phyloP scores from a whole-genome alignment of 768 basidiomycete genomes.

The Boletus subparvulus region DNA sequence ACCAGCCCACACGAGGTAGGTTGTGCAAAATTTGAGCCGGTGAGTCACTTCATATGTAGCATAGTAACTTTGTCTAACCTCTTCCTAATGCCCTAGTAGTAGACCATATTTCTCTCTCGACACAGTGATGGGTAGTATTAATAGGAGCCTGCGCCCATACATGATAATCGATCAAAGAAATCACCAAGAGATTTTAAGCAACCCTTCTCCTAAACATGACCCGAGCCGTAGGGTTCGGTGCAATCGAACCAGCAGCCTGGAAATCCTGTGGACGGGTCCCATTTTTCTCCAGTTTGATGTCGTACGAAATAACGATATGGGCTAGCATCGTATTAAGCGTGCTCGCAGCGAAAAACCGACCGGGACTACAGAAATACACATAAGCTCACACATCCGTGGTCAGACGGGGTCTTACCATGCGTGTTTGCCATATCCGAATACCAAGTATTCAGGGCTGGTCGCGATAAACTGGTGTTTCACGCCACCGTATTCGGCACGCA shows the following conservation, averaged over 20 bases:
- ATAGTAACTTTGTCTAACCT: too few species aligned
- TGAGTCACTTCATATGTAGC: too few species aligned
- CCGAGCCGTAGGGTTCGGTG: slow-evolving; percentile 5
- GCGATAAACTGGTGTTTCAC: slow-evolving; percentile 35
- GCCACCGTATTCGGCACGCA: slow-evolving; percentile 29
- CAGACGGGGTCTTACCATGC: slow-evolving; percentile 4
- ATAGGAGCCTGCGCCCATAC: neutral
- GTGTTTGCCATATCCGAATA: slow-evolving; percentile 35
- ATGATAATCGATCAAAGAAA: neutral
- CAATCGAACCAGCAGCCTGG: neutral
- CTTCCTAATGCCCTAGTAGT: too few species aligned
- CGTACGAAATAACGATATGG: slow-evolving; percentile 13
- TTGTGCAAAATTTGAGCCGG: too few species aligned
- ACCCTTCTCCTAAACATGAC: slow-evolving; percentile 17
- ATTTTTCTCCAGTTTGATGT: slow-evolving; percentile 14
- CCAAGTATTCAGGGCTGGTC: slow-evolving; percentile 33
- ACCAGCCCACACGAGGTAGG: too few species aligned
- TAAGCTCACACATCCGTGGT: neutral
- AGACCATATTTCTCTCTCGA: too few species aligned
- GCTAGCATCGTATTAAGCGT: slow-evolving; percentile 18
- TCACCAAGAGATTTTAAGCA: neutral
- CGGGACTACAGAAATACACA: slow-evolving; percentile 3
- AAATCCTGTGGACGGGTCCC: slow-evolving; percentile 1
- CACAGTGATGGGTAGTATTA: too few species aligned
- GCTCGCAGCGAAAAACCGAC: slow-evolving; percentile 12